A percentile compares a stretch with the other conserved stretches of the same genome.
phyloP scores from a whole-genome alignment of 164 flowering plant genomes.

The Santalum album region DNA sequence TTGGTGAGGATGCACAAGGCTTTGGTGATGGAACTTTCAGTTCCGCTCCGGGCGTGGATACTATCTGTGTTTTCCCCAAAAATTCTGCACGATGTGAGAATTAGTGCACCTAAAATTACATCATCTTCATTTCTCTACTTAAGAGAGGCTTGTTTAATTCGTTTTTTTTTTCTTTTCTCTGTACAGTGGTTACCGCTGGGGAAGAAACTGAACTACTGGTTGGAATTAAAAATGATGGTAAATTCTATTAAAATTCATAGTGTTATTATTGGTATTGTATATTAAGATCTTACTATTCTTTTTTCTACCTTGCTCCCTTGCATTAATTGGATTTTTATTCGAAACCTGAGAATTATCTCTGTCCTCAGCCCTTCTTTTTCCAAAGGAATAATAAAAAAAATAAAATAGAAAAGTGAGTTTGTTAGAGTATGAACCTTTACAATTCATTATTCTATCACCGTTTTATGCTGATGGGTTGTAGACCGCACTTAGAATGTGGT shows the following conservation, averaged over 20 bases:
- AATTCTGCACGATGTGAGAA: constrained; percentile 53
- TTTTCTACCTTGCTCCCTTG: no score
- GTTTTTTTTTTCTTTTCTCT: background rate
- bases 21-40: constrained; percentile 40
- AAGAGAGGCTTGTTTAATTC: constrained; percentile 3
- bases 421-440: background rate
- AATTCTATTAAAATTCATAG: background rate
- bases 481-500: no score
- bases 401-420: no score
- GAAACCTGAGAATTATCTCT: no score
- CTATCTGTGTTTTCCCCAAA: constrained; percentile 77
- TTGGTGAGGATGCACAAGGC: constrained; percentile 62
- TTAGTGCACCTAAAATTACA: background rate
- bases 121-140: background rate
- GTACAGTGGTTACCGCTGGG: constrained; percentile 74
- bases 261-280: no score
- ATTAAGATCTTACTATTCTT: no score
- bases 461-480: no score
- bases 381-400: no score
- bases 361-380: no score
- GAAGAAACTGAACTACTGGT: constrained; percentile 79
- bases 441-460: background rate
- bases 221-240: constrained; percentile 87
- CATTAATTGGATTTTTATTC: no score
- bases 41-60: constrained; percentile 82